Conservation (phyloP, 495 filamentous ascomycete genomes). For the Penicillium pulvis region DNA sequence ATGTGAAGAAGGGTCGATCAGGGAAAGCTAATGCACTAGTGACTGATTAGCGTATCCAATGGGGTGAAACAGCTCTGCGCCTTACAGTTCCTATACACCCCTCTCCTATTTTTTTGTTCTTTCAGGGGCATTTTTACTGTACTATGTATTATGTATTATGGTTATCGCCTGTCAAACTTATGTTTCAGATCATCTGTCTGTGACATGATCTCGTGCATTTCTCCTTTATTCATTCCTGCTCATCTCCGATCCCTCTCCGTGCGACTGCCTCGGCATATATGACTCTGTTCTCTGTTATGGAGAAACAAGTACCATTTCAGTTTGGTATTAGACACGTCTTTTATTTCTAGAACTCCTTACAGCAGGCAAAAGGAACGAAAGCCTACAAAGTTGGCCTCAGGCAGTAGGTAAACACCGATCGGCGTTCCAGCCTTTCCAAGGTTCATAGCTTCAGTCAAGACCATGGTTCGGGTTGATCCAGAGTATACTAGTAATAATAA, state of each 20-base stretch:
- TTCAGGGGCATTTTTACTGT: conserved; percentile 2
- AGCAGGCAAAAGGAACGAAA: neutral
- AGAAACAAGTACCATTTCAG: neutral
- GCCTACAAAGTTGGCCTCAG: neutral
- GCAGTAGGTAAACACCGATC: conserved; percentile 7
- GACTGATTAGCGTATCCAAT: conserved; percentile 26
- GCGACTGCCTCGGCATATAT: neutral
- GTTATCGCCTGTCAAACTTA: neutral
- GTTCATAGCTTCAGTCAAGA: neutral
- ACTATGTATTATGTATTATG: neutral
- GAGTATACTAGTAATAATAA: neutral
- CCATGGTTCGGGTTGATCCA: conserved; percentile 11
- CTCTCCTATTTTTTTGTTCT: neutral
- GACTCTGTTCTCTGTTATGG: neutral
- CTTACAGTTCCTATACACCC: conserved; percentile 10
- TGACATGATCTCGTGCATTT: conserved; percentile 6
- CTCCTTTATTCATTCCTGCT: neutral
- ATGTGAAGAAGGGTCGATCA: conserved; percentile 27
- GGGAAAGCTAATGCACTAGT: conserved; percentile 29
- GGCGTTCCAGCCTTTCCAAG: conserved; percentile 5
- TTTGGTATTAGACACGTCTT: conserved; percentile 4
- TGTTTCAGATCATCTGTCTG: conserved; percentile 3
- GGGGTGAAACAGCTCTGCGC: conserved; percentile 19
- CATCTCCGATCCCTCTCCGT: neutral
- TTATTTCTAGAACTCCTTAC: neutral